These are phyloP conservation scores for Ilyonectria robusta DNA, from an alignment of 2,329 filamentous ascomycete species.

Conservation along the genomic window DNA sequence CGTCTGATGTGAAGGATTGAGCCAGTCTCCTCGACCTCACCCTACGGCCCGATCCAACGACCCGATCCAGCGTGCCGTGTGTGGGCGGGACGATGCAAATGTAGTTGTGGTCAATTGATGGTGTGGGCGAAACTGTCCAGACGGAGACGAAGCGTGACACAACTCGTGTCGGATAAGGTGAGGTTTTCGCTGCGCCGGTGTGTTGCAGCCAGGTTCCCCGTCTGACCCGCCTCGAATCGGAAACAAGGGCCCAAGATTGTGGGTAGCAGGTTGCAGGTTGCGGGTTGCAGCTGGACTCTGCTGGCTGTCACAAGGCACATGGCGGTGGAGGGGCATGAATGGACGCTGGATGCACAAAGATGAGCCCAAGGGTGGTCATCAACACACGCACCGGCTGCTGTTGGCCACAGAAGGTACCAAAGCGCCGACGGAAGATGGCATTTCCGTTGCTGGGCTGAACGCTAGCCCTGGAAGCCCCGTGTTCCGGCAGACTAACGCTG, in stretches of 20 bases:
- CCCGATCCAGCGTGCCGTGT: neutral
- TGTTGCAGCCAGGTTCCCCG: conserved; percentile 1
- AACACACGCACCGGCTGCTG: conserved; percentile 23
- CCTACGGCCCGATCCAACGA: neutral
- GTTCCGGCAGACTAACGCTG: conserved; percentile 42
- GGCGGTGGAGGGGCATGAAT: conserved; percentile 2
- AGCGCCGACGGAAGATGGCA: conserved; percentile 38
- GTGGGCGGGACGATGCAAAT: conserved; percentile 17
- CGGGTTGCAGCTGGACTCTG: neutral
- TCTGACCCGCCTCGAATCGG: neutral
- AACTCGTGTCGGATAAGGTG: neutral
- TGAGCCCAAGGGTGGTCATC: conserved; percentile 26
- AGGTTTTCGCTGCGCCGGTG: neutral
- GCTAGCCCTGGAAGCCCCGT: conserved; percentile 45
- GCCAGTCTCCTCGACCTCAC: neutral
- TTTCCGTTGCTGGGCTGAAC: conserved; percentile 41
- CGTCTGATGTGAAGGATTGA: neutral
- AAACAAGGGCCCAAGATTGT: neutral
- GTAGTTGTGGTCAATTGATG: neutral
- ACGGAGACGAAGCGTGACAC: neutral
- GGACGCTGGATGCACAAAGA: neutral
- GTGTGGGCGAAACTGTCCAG: neutral
- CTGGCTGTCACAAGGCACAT: conserved; percentile 1
- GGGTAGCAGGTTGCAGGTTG: neutral
- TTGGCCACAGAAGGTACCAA: conserved; percentile 33